Evolutionary conservation across 805 yeast species (phyloP).

Genomic region (Saturnispora galanensis): DNA sequence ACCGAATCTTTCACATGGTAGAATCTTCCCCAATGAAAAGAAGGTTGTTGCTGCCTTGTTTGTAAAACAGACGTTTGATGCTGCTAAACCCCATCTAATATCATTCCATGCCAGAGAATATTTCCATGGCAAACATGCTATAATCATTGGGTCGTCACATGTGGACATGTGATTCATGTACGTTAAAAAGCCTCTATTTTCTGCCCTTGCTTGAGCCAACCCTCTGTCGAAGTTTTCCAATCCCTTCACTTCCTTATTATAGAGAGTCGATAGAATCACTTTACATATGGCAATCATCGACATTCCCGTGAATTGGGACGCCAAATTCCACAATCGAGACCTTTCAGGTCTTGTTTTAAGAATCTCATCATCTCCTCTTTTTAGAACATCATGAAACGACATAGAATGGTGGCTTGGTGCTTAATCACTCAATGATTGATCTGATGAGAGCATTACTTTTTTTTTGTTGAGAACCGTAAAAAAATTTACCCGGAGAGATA

Average conservation of each 20-base stretch:
- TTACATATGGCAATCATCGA: slow-evolving; percentile 59
- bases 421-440: background rate
- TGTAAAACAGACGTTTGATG: slow-evolving; percentile 80
- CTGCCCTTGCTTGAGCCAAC: slow-evolving; percentile 47
- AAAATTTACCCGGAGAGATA: too few species aligned
- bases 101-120: slow-evolving; percentile 51
- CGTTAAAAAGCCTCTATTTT: slow-evolving; percentile 70
- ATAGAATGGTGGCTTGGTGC: slow-evolving; percentile 24
- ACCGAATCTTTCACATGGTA: slow-evolving; percentile 82
- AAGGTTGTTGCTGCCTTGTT: slow-evolving; percentile 41
- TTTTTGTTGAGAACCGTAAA: background rate
- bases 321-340: slow-evolving; percentile 50
- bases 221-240: slow-evolving; percentile 58
- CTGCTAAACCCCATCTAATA: slow-evolving; percentile 92
- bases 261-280: slow-evolving; percentile 46
- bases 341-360: slow-evolving; percentile 42
- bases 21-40: slow-evolving; percentile 82
- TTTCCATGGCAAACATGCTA: slow-evolving; percentile 77
- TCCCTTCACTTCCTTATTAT: slow-evolving; percentile 54
- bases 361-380: slow-evolving; percentile 66
- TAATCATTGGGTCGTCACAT: slow-evolving; percentile 85
- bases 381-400: slow-evolving; percentile 61
- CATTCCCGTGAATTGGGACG: slow-evolving; percentile 60
- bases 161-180: slow-evolving; percentile 90
- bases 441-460: background rate